Percentiles rank a stretch among this genome's conserved stretches.
Evolutionary conservation across 2,329 filamentous ascomycete species (phyloP).

Genomic region (Pezicula rhizophila): DNA sequence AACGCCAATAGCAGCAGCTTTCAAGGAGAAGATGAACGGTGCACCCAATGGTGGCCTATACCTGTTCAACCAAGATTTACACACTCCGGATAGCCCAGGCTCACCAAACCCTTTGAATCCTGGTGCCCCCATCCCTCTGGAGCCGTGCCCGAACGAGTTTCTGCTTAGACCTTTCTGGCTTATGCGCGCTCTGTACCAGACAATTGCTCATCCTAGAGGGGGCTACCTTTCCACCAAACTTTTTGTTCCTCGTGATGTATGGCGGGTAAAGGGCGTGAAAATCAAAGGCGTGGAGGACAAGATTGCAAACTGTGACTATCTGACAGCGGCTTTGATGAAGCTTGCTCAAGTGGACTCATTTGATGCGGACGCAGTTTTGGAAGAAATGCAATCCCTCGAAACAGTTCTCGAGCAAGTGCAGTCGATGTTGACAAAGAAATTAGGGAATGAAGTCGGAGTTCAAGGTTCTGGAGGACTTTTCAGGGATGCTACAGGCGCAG

Average conservation of each 20-base stretch:
- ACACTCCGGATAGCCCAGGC: constrained; percentile 57
- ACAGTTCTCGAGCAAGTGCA: constrained; percentile 82
- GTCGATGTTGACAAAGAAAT: constrained; percentile 66
- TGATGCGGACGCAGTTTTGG: constrained; percentile 85
- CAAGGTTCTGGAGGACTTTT: constrained; percentile 69
- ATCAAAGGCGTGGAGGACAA: constrained; percentile 90
- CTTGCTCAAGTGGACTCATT: constrained; percentile 78
- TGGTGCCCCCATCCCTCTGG: constrained; percentile 71
- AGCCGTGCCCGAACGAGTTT: constrained; percentile 84
- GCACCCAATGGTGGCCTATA: constrained; percentile 63
- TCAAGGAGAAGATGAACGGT: constrained; percentile 50
- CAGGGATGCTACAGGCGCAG: constrained; percentile 52
- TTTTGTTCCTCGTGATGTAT: constrained; percentile 88
- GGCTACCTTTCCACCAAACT: constrained; percentile 88
- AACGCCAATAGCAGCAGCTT: constrained; percentile 59
- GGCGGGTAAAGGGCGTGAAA: constrained; percentile 90
- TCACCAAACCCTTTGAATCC: constrained; percentile 56
- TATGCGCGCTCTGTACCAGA: constrained; percentile 91
- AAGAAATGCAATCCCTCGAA: constrained; percentile 91
- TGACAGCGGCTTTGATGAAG: constrained; percentile 83
- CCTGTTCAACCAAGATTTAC: constrained; percentile 79
- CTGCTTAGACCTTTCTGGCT: constrained; percentile 96
- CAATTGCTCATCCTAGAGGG: constrained; percentile 81
- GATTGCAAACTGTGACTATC: constrained; percentile 80
- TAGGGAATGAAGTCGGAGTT: constrained; percentile 89